Base-by-base conservation (phyloP, 2,329 filamentous ascomycete genomes). In the Berkeleyomyces basicola region DNA sequence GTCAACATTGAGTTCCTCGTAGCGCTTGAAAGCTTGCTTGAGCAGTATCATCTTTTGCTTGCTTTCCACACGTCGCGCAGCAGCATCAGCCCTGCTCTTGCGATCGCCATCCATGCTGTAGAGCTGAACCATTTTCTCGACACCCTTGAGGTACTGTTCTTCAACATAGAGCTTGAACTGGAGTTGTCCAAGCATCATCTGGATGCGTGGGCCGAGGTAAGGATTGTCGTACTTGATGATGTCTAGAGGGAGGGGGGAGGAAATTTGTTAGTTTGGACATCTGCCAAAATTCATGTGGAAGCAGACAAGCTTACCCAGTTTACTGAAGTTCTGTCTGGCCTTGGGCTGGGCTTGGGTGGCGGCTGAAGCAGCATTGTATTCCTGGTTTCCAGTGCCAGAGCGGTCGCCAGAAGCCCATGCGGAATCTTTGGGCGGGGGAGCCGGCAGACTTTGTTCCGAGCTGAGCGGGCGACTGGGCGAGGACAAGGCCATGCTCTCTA, bases 101-200 rank as follows among this genome's bases (percentile, higher is more conserved):
- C 91, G 85, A 72, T 99, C 93, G 39, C 93, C 92, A 73, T 97
- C 93, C 81, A 97, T 93, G 71, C 93, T 86, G 72, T 99, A 99
- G 43, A 99, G 79, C 72, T 93, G 90, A 57, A 96, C 89, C 93
- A 99, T 97, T 78, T 99, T 99, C 75, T 99, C 93, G 68, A 99
- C 93, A 66, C 93, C 93, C 71, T 95, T 95, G 67, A 97, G 90
- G 75, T 99, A 99, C 75, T 99, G 93, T 72, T 96, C 95, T 73
- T 99, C 93, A 37, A 99, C 93, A 68, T 93, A 96, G 66, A 99
- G 82, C 77, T 99, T 99, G 78, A 99, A 99, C 74, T 97, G 90
- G 67, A 99, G 86, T 74, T 99, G 93, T 58, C 93, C 95, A 70
- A 99, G 79, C 93, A 99, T 99, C 70, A 97, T 87, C 77, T 99